phyloP scores from a whole-genome alignment of 2,329 filamentous ascomycete species.

The Leptographium procerum region DNA sequence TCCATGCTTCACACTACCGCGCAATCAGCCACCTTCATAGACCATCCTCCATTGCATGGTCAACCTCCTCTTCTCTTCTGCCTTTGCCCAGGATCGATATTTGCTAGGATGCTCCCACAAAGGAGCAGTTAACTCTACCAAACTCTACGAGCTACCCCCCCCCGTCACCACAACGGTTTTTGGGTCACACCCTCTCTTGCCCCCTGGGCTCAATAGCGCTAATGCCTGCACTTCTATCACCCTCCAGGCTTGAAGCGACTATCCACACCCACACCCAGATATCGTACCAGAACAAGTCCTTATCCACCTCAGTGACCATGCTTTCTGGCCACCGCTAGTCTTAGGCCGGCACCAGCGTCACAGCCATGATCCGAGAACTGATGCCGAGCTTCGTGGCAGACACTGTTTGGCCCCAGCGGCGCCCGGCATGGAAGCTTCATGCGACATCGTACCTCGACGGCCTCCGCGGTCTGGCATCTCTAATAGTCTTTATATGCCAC shows the following conservation, averaged over 20 bases:
- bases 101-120: no score
- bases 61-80: no score
- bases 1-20: no score
- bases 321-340: neutral
- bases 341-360: neutral
- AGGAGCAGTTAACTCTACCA: no score
- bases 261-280: neutral
- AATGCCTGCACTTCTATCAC: neutral
- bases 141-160: no score
- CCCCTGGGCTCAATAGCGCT: no score
- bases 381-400: slow-evolving; percentile 24
- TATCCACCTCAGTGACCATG: neutral
- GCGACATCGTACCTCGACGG: slow-evolving; percentile 37
- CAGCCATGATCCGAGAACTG: slow-evolving; percentile 8
- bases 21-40: no score
- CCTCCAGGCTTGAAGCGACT: neutral
- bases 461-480: slow-evolving; percentile 35
- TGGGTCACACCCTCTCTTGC: no score
- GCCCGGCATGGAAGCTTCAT: slow-evolving; percentile 18
- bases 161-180: no score
- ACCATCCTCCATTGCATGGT: no score
- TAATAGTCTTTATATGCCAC: slow-evolving; percentile 37
- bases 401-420: slow-evolving; percentile 17
- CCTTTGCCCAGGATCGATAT: no score
- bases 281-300: neutral